Evolutionary conservation across 2,329 filamentous ascomycete genomes (phyloP), one percentile per base, ranked within the genome.

Genomic region (Aureobasidium vineae): DNA sequence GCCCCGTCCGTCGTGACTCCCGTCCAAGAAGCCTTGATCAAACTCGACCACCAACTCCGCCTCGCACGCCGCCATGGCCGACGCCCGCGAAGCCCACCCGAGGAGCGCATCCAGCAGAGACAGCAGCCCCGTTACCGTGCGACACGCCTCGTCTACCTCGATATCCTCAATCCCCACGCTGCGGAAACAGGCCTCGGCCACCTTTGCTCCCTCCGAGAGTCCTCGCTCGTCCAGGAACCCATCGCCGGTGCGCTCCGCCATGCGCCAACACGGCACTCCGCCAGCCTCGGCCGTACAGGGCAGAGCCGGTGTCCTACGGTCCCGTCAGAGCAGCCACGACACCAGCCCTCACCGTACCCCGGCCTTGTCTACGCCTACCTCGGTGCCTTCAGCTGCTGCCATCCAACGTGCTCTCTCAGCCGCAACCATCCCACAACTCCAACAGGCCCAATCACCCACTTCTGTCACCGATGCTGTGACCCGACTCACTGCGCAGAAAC

Each of bases 331-430:
- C 73, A 81, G 79, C 70, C 73, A 76, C 70, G 78, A 79, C 69
- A 76, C 72, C 68, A 79, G 77, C 69, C 78, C 79, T 26, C 77
- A 72, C 70, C 73, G 79, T 63, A 77, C 73, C 16, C 70, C 78
- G 66, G 74, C 72, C 63, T 68, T 77, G 38, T 69, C 77, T 11
- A 73, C 69, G 54, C 69, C 75, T 26, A 73, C 74, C 57, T 76
- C 75, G 66, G 80, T 84, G 65, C 84, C 87, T 41, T 86, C 87
- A 60, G 83, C 87, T 31, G 83, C 86, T 28, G 81, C 88, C 23
- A 81, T 88, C 66, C 85, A 89, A 76, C 85, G 88, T 75, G 85
- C 87, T 67, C 80, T 94, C 57, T 90, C 90, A 19, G 84, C 89
- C 43, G 81, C 87, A 41, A 87, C 82, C 70, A 89, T 87, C 57